Conservation (phyloP, 805 yeast genomes). For the Zygosaccharomyces gambellarensis region DNA sequence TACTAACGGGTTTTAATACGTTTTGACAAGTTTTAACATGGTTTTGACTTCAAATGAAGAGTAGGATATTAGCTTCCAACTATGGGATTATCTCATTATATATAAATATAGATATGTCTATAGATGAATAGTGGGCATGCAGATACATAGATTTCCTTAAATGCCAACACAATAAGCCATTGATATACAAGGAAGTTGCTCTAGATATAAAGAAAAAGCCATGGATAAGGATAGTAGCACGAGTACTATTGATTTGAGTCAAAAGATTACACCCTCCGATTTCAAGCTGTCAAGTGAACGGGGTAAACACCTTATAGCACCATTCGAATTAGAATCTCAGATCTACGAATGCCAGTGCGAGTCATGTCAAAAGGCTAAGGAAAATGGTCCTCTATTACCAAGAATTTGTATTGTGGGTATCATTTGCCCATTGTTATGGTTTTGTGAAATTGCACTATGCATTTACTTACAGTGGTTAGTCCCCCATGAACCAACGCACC, state of each 20-base stretch:
- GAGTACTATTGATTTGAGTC: neutral
- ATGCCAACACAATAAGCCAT: neutral
- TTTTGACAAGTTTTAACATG: neutral
- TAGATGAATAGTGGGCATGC: neutral
- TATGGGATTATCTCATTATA: neutral
- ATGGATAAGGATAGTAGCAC: neutral
- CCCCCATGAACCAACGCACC: constrained; percentile 23
- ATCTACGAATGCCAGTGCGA: constrained; percentile 22
- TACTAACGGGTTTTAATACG: neutral
- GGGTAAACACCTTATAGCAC: constrained; percentile 13
- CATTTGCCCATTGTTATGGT: constrained; percentile 24
- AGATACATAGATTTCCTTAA: neutral
- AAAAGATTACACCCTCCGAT: neutral
- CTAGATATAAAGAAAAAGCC: neutral
- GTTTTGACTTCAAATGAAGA: neutral
- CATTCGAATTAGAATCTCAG: constrained; percentile 14
- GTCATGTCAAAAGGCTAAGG: constrained; percentile 17
- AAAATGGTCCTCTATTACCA: constrained; percentile 6
- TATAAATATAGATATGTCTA: neutral
- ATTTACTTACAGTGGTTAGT: constrained; percentile 19
- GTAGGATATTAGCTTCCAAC: neutral
- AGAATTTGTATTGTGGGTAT: constrained; percentile 23
- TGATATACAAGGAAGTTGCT: neutral
- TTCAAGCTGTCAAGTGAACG: neutral
- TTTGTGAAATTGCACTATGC: constrained; percentile 16